These are phyloP conservation scores for Furcasterigmium furcatum DNA, from an alignment of 2,329 filamentous ascomycete species.

Conservation along the genomic window DNA sequence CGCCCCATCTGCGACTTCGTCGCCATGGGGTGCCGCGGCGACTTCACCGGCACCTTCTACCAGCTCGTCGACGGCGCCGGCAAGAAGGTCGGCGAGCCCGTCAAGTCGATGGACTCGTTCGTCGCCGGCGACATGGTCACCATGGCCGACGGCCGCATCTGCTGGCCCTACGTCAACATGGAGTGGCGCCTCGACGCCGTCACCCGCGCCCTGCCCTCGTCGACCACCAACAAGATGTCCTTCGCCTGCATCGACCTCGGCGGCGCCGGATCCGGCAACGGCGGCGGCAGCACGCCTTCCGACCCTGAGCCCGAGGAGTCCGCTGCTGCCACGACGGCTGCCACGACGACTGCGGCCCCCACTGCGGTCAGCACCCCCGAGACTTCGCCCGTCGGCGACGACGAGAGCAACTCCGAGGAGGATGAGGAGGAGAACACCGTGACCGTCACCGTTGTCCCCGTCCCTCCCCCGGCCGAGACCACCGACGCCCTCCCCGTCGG, in stretches of 20 bases:
- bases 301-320: constrained; percentile 13
- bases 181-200: constrained; percentile 40
- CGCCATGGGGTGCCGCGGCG: constrained; percentile 58
- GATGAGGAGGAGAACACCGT: not conserved
- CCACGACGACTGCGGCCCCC: not conserved
- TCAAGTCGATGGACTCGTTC: constrained; percentile 49
- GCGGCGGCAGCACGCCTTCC: not conserved
- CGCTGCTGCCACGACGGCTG: not conserved
- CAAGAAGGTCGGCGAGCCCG: constrained; percentile 44
- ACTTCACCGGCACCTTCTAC: constrained; percentile 56
- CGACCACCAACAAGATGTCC: constrained; percentile 39
- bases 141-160: constrained; percentile 53
- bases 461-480: not conserved
- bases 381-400: not conserved
- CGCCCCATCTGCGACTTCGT: constrained; percentile 51
- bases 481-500: not conserved
- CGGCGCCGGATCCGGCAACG: constrained; percentile 34
- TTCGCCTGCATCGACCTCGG: constrained; percentile 42
- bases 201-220: constrained; percentile 16
- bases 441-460: not conserved
- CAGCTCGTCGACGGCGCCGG: constrained; percentile 52
- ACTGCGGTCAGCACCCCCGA: not conserved
- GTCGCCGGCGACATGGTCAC: constrained; percentile 62
- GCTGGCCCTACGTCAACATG: constrained; percentile 60
- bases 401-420: no score